A percentile compares a stretch with the other conserved stretches of the same genome.
Conservation (phyloP, 768 basidiomycete species). For the Rickenella mellea region DNA sequence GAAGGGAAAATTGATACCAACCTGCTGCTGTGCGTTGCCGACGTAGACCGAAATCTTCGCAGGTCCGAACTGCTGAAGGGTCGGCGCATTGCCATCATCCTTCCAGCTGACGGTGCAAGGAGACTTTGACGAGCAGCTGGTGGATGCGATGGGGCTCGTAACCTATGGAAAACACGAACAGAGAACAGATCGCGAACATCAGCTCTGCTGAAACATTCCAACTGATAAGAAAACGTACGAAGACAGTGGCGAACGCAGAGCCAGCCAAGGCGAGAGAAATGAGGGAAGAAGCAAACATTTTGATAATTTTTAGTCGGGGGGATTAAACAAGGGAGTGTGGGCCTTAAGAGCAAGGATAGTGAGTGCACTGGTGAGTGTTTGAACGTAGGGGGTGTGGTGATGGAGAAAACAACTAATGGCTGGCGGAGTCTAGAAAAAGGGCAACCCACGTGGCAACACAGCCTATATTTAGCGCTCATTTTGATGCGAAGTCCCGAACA, state of each 20-base stretch:
- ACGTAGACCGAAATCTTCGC: slow-evolving; percentile 49
- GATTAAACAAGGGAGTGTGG: slow-evolving; percentile 21
- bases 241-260: slow-evolving; percentile 46
- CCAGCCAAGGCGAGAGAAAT: slow-evolving; percentile 40
- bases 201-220: not conserved
- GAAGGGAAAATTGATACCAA: slow-evolving; percentile 15
- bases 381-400: no score
- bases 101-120: slow-evolving; percentile 45
- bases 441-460: no score
- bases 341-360: not conserved
- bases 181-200: slow-evolving; percentile 5
- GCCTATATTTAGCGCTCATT: no score
- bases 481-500: no score
- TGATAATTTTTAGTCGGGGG: slow-evolving; percentile 12
- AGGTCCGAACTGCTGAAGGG: slow-evolving; percentile 41
- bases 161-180: slow-evolving; percentile 29
- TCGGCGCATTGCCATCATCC: slow-evolving; percentile 40
- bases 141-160: slow-evolving; percentile 41
- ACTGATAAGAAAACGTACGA: slow-evolving; percentile 29
- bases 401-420: no score
- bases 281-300: slow-evolving; percentile 44
- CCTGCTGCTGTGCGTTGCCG: slow-evolving; percentile 57
- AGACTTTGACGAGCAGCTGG: slow-evolving; percentile 42
- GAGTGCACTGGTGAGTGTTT: not conserved
- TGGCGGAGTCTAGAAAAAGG: no score